Evolutionary conservation across 2,329 filamentous ascomycete species (phyloP).

Genomic region (Trichoderma arundinaceum): DNA sequence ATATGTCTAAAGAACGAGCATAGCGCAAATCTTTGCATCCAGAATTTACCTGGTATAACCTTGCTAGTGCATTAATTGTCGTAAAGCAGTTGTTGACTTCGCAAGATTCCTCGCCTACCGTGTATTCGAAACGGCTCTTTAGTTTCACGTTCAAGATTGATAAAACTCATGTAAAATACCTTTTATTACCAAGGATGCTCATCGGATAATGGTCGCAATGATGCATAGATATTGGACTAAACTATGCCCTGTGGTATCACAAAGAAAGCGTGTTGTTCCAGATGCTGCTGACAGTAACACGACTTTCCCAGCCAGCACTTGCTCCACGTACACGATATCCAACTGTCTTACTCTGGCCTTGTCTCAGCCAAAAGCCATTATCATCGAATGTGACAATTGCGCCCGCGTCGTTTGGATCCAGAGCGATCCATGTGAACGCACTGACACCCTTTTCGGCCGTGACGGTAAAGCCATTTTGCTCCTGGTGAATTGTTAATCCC

Average conservation of each 20-base stretch:
- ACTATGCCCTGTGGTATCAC: neutral
- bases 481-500: neutral
- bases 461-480: neutral
- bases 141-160: no score
- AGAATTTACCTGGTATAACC: no score
- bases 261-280: slow-evolving; percentile 20
- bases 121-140: no score
- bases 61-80: no score
- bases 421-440: slow-evolving; percentile 15
- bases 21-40: no score
- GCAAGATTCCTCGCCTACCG: no score
- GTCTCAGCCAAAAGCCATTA: slow-evolving; percentile 19
- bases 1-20: no score
- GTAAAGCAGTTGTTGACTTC: no score
- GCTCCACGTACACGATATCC: slow-evolving; percentile 8
- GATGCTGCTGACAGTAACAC: slow-evolving; percentile 14
- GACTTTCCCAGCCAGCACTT: slow-evolving; percentile 19
- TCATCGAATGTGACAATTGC: slow-evolving; percentile 20
- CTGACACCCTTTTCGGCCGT: slow-evolving; percentile 21
- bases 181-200: no score
- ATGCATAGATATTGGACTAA: no score
- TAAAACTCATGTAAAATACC: no score
- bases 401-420: slow-evolving; percentile 4
- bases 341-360: slow-evolving; percentile 13
- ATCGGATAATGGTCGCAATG: no score